Percentiles rank a stretch among this genome's conserved stretches.
Conservation (phyloP, 208 protist species). For the Willaertia magna region DNA sequence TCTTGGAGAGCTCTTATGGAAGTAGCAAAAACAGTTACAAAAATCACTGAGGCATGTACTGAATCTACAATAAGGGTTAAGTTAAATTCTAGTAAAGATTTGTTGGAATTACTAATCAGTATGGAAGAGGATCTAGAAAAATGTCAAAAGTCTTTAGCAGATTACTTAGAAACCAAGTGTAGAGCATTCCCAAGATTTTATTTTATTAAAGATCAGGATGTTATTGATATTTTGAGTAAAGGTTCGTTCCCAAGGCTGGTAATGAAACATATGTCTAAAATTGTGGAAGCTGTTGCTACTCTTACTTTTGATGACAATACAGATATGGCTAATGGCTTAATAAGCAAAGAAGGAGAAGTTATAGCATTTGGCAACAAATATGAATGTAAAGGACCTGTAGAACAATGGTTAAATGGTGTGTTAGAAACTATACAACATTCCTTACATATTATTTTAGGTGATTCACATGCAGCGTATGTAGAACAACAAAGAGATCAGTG, state of each 20-base stretch:
- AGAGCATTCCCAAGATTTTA: conserved; percentile 95
- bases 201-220: conserved; percentile 78
- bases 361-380: conserved; percentile 74
- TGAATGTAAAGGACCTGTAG: conserved; percentile 82
- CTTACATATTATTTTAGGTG: conserved; percentile 61
- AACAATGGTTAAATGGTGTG: conserved; percentile 85
- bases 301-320: conserved; percentile 57
- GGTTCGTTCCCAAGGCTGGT: conserved; percentile 76
- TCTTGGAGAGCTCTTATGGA: conserved; percentile 23
- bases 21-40: conserved; percentile 19
- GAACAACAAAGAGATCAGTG: conserved; percentile 88
- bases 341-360: conserved; percentile 78
- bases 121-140: conserved; percentile 51
- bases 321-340: conserved; percentile 50
- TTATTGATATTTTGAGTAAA: conserved; percentile 95
- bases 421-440: conserved; percentile 63
- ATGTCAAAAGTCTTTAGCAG: conserved; percentile 89
- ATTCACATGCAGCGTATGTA: conserved; percentile 79
- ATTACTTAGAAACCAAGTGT: conserved; percentile 95
- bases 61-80: conserved; percentile 11
- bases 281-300: conserved; percentile 76
- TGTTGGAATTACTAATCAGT: conserved; percentile 40
- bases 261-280: conserved; percentile 89
- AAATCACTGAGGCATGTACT: conserved; percentile 33
- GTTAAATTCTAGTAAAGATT: conserved; percentile 23